Evolutionary conservation across 148 eudicot genomes (phyloP).

Genomic region (Cornus suecica): DNA sequence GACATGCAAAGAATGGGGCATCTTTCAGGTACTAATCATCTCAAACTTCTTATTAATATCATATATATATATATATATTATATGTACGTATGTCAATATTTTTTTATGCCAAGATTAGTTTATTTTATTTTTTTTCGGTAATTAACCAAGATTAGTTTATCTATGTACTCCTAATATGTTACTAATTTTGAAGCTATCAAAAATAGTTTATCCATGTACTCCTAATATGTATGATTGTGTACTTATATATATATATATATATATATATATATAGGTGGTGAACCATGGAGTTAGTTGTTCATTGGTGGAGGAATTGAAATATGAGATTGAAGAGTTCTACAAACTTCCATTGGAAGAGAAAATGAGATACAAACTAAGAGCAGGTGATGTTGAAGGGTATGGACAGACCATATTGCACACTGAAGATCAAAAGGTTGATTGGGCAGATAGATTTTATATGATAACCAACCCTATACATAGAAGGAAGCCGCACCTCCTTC

Average conservation of each 20-base stretch:
- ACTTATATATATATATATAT: no score
- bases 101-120: no score
- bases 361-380: conserved; percentile 7
- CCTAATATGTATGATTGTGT: background rate
- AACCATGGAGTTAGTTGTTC: conserved; percentile 22
- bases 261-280: conserved; percentile 14
- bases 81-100: no score
- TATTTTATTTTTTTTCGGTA: no score
- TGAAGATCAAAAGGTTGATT: conserved; percentile 20
- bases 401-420: conserved; percentile 15
- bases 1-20: conserved; percentile 39
- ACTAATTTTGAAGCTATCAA: no score
- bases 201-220: no score
- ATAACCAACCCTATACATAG: background rate
- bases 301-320: conserved; percentile 23
- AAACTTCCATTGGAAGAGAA: conserved; percentile 22
- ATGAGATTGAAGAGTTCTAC: conserved; percentile 24
- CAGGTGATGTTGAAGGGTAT: conserved; percentile 24
- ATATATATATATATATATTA: no score
- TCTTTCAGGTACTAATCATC: conserved; percentile 26
- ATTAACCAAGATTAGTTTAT: no score
- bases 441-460: conserved; percentile 24
- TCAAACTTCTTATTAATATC: background rate
- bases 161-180: no score
- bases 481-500: conserved; percentile 5